Conservation (phyloP, 1,284 basidiomycete genomes). For the Pseudozyma pruni region DNA sequence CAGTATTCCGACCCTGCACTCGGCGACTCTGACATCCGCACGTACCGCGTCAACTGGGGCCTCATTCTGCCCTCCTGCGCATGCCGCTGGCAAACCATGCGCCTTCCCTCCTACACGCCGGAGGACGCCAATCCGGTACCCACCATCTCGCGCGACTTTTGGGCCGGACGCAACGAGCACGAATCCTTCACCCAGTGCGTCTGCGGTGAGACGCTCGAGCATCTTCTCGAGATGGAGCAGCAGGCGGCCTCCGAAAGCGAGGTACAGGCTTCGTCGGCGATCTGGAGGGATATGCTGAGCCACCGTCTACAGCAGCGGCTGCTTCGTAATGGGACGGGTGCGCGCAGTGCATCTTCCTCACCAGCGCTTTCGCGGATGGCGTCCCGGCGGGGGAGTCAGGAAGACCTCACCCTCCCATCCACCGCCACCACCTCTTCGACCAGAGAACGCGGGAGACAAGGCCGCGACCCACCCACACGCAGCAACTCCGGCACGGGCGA, state of each 20-base stretch:
- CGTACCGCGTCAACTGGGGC: slow-evolving; percentile 33
- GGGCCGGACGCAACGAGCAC: slow-evolving; percentile 51
- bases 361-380: slow-evolving; percentile 23
- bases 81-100: slow-evolving; percentile 44
- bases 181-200: slow-evolving; percentile 48
- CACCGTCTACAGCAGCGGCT: slow-evolving; percentile 38
- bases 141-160: slow-evolving; percentile 40
- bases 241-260: slow-evolving; percentile 38
- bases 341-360: slow-evolving; percentile 13
- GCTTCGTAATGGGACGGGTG: slow-evolving; percentile 6
- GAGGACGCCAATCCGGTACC: slow-evolving; percentile 52
- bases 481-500: slow-evolving; percentile 7
- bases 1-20: slow-evolving; percentile 34
- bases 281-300: slow-evolving; percentile 46
- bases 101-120: slow-evolving; percentile 39
- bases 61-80: slow-evolving; percentile 48
- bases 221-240: slow-evolving; percentile 44
- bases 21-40: slow-evolving; percentile 23
- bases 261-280: slow-evolving; percentile 32
- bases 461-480: slow-evolving; percentile 1
- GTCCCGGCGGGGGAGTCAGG: slow-evolving; percentile 20
- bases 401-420: slow-evolving; percentile 7
- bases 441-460: slow-evolving; percentile 12
- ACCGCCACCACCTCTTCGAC: background rate
- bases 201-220: slow-evolving; percentile 45